Percentiles rank a stretch among this genome's conserved stretches.
phyloP scores from a whole-genome alignment of 805 yeast genomes.

The Teunomyces lycoperdinae region DNA sequence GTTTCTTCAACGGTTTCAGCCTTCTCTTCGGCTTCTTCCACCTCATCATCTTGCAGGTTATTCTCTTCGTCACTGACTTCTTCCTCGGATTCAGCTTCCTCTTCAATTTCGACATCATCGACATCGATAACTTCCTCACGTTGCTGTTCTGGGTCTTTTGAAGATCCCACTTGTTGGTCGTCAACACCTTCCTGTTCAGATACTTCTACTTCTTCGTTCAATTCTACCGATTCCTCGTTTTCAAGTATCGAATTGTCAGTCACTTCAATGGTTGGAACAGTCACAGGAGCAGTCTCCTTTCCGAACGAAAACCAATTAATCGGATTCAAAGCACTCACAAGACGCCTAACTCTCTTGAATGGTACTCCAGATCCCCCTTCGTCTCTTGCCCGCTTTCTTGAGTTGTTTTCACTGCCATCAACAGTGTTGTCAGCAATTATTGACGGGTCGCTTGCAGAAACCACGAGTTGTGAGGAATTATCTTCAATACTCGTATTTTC shows the following conservation, averaged over 20 bases:
- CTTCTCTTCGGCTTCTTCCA: constrained; percentile 4
- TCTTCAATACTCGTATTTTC: background rate
- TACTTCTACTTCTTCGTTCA: background rate
- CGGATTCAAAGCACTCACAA: constrained; percentile 2
- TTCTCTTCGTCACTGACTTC: background rate
- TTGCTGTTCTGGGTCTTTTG: background rate
- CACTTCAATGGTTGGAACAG: background rate
- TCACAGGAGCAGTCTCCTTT: background rate
- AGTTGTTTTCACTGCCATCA: background rate
- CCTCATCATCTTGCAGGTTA: background rate
- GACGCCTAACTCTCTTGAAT: background rate
- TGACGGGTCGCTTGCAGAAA: too few relatives aligned
- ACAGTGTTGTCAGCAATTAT: background rate
- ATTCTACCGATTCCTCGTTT: background rate
- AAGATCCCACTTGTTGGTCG: background rate
- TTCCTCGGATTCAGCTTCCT: background rate
- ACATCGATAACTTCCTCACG: background rate
- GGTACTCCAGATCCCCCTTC: background rate
- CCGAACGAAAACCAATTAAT: background rate
- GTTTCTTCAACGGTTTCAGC: background rate
- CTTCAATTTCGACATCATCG: background rate
- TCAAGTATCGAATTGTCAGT: background rate
- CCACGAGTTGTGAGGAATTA: background rate
- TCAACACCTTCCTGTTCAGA: background rate
- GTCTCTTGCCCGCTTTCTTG: background rate